These are phyloP conservation scores for Paraphaeosphaeria minitans DNA, from an alignment of 2,329 filamentous ascomycete species.

Conservation along the genomic window DNA sequence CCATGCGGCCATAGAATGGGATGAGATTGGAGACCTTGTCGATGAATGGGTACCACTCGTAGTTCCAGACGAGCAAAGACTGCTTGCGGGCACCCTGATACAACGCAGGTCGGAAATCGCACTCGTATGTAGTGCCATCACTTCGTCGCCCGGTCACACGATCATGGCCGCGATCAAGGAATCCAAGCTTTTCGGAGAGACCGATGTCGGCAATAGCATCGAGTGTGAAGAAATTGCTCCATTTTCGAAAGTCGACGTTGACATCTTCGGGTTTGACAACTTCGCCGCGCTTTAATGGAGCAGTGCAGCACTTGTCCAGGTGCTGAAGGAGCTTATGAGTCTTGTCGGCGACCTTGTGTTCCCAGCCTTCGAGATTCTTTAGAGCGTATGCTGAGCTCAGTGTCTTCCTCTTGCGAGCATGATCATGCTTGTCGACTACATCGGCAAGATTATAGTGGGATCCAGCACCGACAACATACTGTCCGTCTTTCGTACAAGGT, in stretches of 20 bases:
- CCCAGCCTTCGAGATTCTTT: conserved; percentile 61
- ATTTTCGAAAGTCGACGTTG: conserved; percentile 57
- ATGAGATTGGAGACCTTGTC: conserved; percentile 56
- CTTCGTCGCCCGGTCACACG: conserved; percentile 49
- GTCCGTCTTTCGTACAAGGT: conserved; percentile 56
- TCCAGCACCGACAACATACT: conserved; percentile 54
- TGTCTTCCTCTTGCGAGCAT: conserved; percentile 58
- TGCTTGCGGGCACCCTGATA: conserved; percentile 59
- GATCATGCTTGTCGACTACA: conserved; percentile 58
- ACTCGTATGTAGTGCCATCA: conserved; percentile 54
- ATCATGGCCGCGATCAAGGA: conserved; percentile 58
- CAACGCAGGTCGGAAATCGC: conserved; percentile 57
- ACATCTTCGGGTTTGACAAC: conserved; percentile 46
- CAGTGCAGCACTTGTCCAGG: conserved; percentile 52
- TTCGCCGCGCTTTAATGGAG: conserved; percentile 33
- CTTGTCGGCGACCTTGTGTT: conserved; percentile 61
- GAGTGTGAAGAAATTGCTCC: conserved; percentile 62
- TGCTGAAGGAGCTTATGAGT: conserved; percentile 51
- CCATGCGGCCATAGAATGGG: conserved; percentile 51
- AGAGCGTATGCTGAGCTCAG: conserved; percentile 58
- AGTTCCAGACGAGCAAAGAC: conserved; percentile 57
- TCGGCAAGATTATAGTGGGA: conserved; percentile 60
- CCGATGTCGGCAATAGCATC: conserved; percentile 64
- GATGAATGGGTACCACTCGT: conserved; percentile 57
- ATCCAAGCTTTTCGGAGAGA: conserved; percentile 56